Evolutionary conservation across 2,329 filamentous ascomycete genomes (phyloP), one percentile per base, ranked within the genome.

Genomic region (Dactylellina cionopaga): DNA sequence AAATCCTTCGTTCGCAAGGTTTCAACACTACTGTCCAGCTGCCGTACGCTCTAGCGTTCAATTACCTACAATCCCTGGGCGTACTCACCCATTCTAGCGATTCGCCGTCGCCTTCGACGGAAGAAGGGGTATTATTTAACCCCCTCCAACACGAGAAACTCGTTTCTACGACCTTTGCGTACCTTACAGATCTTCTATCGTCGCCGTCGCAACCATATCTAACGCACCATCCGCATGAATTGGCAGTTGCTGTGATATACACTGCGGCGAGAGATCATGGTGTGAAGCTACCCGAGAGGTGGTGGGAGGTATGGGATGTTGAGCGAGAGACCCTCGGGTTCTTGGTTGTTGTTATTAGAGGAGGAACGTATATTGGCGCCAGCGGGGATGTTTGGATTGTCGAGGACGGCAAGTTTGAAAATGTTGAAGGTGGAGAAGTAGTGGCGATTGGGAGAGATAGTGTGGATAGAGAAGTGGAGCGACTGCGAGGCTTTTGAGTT

Each of bases 221-320:
- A 25, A 98, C 95, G 1, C 93, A 97, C 78, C 95, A 98, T 79
- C 94, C 95, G 0, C 86, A 90, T 74, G 87, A 89, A 22, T 83
- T 99, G 7, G 94, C 95, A 3, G 92, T 92, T 1, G 91, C 93
- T 1, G 92, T 93, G 0, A 90, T 97, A 29, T 99, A 98, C 79
- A 87, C 92, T n/a, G 91, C 94, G 0, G 90, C 92, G 0, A 86
- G 89, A 44, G 92, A 98, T 75, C 80, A 87, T 0, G 88, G 86
- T 0, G 87, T 90, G 10, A 92, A 91, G 79, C 85, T 97, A 81
- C 92, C 94, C 0, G 90, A 90, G 74, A 89, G 92, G 74, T 99
- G 95, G 95, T 99, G 95, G 95, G 93, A 97, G 80, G 92, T 98
- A 0, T 98, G 98, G 80, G 95, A 99, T 80, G 91, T 95, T 5